Conservation (phyloP, 2,329 filamentous ascomycete species). For the Albophoma yamanashiensis region DNA sequence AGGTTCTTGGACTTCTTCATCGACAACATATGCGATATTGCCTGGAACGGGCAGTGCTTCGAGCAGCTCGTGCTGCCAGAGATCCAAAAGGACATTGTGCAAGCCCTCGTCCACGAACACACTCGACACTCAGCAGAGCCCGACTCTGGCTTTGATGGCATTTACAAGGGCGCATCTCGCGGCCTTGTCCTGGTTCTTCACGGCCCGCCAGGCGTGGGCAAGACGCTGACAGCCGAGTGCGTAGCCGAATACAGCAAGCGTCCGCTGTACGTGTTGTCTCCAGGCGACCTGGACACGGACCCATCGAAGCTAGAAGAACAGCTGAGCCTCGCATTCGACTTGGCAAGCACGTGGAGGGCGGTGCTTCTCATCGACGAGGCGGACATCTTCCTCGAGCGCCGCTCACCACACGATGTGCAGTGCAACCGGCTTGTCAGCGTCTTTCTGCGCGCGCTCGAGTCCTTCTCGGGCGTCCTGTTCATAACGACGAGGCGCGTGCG, state of each 20-base stretch:
- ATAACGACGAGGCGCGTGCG: conserved; percentile 41
- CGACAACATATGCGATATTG: conserved; percentile 7
- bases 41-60: not conserved
- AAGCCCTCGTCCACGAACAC: not conserved
- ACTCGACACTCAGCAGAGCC: not conserved
- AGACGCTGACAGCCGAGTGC: conserved; percentile 34
- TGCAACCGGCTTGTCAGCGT: conserved; percentile 25
- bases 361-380: conserved; percentile 26
- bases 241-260: conserved; percentile 28
- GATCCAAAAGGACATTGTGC: not conserved
- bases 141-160: conserved; percentile 16
- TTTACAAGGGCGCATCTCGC: conserved; percentile 33
- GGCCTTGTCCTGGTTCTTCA: conserved; percentile 34
- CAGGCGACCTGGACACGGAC: not conserved
- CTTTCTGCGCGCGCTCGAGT: conserved; percentile 35
- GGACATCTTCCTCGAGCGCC: conserved; percentile 21
- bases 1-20: not conserved
- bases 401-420: conserved; percentile 17
- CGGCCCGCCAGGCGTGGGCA: conserved; percentile 36
- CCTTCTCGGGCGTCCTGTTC: conserved; percentile 35
- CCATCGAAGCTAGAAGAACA: not conserved
- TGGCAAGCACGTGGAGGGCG: conserved; percentile 28
- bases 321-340: not conserved
- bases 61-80: not conserved
- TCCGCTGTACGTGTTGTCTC: conserved; percentile 38